Base-by-base conservation (phyloP, 2,329 filamentous ascomycete species). In the Pseudophaeomoniella oleicola region DNA sequence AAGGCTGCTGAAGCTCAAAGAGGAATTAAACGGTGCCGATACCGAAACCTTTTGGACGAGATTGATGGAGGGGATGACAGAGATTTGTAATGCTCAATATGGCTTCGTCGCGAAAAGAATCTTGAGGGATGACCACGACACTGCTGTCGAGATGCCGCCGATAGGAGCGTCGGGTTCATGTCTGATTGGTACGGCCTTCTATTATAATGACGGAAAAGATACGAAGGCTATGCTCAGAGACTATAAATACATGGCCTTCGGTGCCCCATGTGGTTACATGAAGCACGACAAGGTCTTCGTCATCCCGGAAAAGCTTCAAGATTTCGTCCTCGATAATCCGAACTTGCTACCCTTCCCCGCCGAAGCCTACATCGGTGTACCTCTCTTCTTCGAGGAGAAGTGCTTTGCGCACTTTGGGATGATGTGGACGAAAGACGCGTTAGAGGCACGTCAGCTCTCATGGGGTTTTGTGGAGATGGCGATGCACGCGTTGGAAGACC, bases 401-500 rank as follows among this genome's bases (percentile, higher is more conserved):
- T 80, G 73, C 49, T 71, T 79, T 46, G 77, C 73, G 15, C 74
- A 81, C 53, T 75, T 83, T 49, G 78, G 78, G n/a, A 62, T 78
- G 51, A 75, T 82, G 63, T 83, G 78, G 78, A 75, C 75, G 4
- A 57, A 61, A 31, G 66, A 78, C 41, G 76, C 74, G n/a, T 61
- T 75, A 12, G 57, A 60, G 12, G 63, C 64, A 33, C 64, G 69
- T 33, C 60, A 59, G 11, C 51, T 81, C 16, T 69, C 74, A 5
- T 83, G 78, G 78, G 67, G 66, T 2, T 79, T 72, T 50, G 61
- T 78, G 16, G 78, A 82, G 51, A 70, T 80, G 64, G 60, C 81
- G 30, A 57, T 81, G 46, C 77, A 81, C 51, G 69, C 76, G 2
- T 55, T 83, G 30, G 78, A 83, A 51, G 78, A 82, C 46, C 56